Evolutionary conservation across 169 alveolate genomes (phyloP).

Genomic region (Amoebophrya sp.): DNA sequence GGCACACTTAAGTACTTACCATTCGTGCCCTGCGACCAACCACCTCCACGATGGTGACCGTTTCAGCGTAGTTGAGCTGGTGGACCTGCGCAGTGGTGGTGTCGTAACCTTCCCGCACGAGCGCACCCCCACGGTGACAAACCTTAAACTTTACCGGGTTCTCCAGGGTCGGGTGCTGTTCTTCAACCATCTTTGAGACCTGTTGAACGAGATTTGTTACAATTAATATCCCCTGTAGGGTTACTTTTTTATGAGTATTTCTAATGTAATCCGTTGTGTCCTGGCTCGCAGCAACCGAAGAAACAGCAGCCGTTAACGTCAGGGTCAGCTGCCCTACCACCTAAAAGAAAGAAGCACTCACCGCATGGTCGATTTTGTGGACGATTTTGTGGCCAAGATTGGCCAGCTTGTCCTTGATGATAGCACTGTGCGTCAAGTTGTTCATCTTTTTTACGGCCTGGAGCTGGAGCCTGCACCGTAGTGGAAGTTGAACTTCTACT

Average conservation of each 20-base stretch:
- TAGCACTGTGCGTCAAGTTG: neutral
- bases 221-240: no score
- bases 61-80: neutral
- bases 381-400: neutral
- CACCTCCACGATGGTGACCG: neutral
- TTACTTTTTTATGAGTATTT: no score
- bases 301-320: no score
- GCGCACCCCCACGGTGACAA: neutral
- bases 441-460: neutral
- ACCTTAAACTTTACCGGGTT: conserved; percentile 5
- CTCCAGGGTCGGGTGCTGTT: neutral
- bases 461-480: no score
- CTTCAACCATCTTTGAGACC: neutral
- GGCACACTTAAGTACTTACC: neutral
- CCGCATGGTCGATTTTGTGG: conserved; percentile 24
- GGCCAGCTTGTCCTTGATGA: conserved; percentile 20
- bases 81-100: neutral
- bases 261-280: no score
- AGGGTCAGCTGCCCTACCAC: no score
- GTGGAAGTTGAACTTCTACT: no score
- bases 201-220: neutral
- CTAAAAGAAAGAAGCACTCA: no score
- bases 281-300: no score
- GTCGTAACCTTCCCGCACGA: neutral
- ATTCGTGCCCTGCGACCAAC: neutral